A percentile compares a stretch with the other conserved stretches of the same genome.
phyloP scores from a whole-genome alignment of 345 rosid genomes.

The Cardamine resedifolia region DNA sequence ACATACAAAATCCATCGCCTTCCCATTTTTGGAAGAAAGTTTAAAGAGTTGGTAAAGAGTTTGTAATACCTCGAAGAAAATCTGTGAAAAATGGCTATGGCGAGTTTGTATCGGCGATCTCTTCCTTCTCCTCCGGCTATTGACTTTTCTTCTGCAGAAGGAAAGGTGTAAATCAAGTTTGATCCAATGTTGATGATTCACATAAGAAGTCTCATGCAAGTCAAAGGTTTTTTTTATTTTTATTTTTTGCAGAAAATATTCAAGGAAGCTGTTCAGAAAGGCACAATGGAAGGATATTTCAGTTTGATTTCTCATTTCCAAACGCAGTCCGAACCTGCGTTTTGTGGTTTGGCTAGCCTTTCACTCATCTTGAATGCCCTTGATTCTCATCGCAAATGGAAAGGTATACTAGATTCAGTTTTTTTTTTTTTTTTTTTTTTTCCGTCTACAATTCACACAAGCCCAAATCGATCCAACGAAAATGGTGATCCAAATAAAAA shows the following conservation, averaged over 20 bases:
- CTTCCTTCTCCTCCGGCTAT: slow-evolving; percentile 68
- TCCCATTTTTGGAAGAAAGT: neutral
- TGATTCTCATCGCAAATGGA: slow-evolving; percentile 84
- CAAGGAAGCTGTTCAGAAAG: slow-evolving; percentile 76
- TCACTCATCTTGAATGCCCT: slow-evolving; percentile 88
- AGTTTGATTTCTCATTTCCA: slow-evolving; percentile 73
- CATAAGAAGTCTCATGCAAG: neutral
- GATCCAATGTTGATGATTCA: neutral
- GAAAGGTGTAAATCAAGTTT: slow-evolving; percentile 42
- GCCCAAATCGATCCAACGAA: no score
- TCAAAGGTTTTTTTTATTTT: neutral
- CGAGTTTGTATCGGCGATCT: slow-evolving; percentile 50
- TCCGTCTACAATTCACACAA: no score
- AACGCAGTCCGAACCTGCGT: slow-evolving; percentile 93
- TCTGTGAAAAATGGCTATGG: slow-evolving; percentile 40
- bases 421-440: no score
- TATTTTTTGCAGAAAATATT: slow-evolving; percentile 58
- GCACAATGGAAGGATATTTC: slow-evolving; percentile 91
- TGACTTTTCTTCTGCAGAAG: slow-evolving; percentile 57
- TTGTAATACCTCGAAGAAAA: neutral
- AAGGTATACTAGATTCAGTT: no score
- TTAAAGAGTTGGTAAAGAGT: neutral
- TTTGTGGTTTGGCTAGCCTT: slow-evolving; percentile 86
- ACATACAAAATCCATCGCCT: neutral
- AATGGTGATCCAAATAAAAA: no score